Base-by-base conservation (phyloP, 305 asterid genomes). In the Petunia hybrid region DNA sequence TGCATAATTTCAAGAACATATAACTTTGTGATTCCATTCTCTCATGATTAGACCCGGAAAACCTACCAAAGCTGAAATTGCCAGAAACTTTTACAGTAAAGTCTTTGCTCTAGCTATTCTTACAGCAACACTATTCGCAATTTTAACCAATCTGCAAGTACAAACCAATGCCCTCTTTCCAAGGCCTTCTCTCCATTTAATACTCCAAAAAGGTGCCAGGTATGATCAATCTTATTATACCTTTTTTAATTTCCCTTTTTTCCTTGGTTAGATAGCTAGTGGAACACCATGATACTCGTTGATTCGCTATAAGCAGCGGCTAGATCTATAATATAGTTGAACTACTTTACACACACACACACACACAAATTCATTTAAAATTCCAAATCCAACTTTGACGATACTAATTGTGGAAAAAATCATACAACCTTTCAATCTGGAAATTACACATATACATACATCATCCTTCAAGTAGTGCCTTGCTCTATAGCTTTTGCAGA, bases 221-320 rank as follows among this genome's bases (percentile, higher is more conserved):
- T 40, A 40, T 12, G 2, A 0, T 40, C 14, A 39, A 40, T 66
- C 31, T 14, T 12, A 12, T 38, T 10, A 38, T 65, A 2, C 38
- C 46, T 35, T 35, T 31, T 60, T 1, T 12, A 14, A 14, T 60
- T 60, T 8, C 66, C 14, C 12, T 64, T n/a, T 8, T 3, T 3
- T 2, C 8, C 53, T 41, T 14, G n/a, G 43, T 22, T 10, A 45
- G 60, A 45, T 45, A 41, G 77, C 59, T 45, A 46, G 42, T 45
- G 56, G 77, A 70, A 70, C 60, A 10, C 60, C 77, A 70, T 45
- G 57, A 6, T 51, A 16, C 43, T 69, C 57, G 41, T 8, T 9
- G 57, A 45, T 69, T 14, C n/a, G 45, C 40, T 43, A 64, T 6
- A 69, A 8, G 61, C 10, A 70, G 39, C 60, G 43, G 16, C 39